Conservation (phyloP, 345 rosid species). For the Corymbia maculata region DNA sequence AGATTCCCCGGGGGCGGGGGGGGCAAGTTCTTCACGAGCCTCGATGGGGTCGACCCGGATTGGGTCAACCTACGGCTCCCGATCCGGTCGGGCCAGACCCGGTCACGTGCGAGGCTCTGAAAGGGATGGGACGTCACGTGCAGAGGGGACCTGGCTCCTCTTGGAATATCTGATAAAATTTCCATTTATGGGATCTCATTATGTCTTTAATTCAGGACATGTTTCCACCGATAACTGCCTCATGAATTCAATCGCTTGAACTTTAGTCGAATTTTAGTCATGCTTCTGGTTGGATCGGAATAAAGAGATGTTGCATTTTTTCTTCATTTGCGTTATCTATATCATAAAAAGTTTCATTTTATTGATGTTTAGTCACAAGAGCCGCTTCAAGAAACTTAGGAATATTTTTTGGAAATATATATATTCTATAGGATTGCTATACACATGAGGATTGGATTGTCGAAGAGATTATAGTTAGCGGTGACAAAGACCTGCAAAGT, state of each 20-base stretch:
- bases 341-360: neutral
- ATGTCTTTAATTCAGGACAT: neutral
- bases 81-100: neutral
- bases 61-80: neutral
- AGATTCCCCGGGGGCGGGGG: too few species aligned
- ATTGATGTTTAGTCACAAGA: neutral
- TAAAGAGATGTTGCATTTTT: neutral
- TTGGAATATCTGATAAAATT: neutral
- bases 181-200: neutral
- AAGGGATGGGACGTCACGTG: neutral
- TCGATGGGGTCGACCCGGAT: neutral
- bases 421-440: neutral
- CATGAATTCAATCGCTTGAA: neutral
- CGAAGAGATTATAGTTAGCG: neutral
- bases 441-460: neutral
- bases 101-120: neutral
- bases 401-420: neutral
- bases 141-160: neutral
- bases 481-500: neutral
- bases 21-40: neutral
- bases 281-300: neutral
- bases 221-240: neutral
- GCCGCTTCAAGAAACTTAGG: neutral
- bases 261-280: neutral
- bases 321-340: neutral